phyloP scores from a whole-genome alignment of 1,139 yeast genomes.

The Wickerhamiella pararugosa region DNA sequence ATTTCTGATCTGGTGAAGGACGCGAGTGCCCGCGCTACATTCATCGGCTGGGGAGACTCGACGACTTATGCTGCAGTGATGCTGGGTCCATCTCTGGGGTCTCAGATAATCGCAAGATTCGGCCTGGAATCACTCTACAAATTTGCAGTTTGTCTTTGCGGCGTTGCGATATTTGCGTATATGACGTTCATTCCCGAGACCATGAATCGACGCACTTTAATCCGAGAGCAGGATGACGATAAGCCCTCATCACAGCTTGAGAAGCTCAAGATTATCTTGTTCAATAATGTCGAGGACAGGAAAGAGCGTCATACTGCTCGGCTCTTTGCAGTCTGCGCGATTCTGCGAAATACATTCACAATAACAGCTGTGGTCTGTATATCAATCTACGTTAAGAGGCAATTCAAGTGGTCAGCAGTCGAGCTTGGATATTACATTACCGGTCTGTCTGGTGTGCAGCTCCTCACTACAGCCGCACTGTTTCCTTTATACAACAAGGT shows the following conservation, averaged over 20 bases:
- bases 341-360: slow-evolving; percentile 11
- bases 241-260: neutral
- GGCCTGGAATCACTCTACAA: slow-evolving; percentile 12
- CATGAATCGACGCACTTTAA: neutral
- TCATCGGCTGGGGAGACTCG: slow-evolving; percentile 13
- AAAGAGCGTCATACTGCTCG: slow-evolving; percentile 12
- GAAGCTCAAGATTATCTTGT: slow-evolving; percentile 7
- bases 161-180: slow-evolving; percentile 7
- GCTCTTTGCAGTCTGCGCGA: slow-evolving; percentile 10
- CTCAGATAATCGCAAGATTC: slow-evolving; percentile 8
- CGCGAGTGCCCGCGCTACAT: slow-evolving; percentile 11
- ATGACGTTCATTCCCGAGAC: slow-evolving; percentile 11
- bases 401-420: slow-evolving; percentile 16
- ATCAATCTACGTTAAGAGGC: slow-evolving; percentile 14
- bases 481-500: slow-evolving; percentile 12
- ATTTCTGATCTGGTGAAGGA: slow-evolving; percentile 15
- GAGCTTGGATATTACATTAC: slow-evolving; percentile 15
- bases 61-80: slow-evolving; percentile 12
- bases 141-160: slow-evolving; percentile 5
- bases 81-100: slow-evolving; percentile 13
- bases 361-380: slow-evolving; percentile 10
- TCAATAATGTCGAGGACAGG: slow-evolving; percentile 10
- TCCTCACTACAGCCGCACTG: slow-evolving; percentile 12
- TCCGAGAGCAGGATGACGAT: neutral
- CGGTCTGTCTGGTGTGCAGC: slow-evolving; percentile 12